These are phyloP conservation scores for Pleurotus citrinopileatus DNA, from an alignment of 768 basidiomycete genomes.

Conservation along the genomic window DNA sequence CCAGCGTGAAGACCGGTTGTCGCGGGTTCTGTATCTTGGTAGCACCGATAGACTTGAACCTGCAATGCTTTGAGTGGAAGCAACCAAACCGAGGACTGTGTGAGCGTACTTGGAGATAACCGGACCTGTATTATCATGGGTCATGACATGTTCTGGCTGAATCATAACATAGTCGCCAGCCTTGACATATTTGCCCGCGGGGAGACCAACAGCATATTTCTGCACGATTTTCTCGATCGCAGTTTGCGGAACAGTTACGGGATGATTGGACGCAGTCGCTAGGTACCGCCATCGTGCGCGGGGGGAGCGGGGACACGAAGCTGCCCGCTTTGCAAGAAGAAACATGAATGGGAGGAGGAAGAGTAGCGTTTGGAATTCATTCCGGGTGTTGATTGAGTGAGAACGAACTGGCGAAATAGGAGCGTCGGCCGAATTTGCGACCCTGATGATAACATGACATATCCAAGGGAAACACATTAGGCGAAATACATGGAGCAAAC, in stretches of 20 bases:
- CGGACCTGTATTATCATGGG: conserved; percentile 97
- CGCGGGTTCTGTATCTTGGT: conserved; percentile 73
- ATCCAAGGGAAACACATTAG: too few species aligned
- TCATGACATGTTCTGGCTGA: conserved; percentile 96
- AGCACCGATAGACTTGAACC: conserved; percentile 94
- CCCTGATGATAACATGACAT: neutral
- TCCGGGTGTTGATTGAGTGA: too few species aligned
- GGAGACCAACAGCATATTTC: conserved; percentile 90
- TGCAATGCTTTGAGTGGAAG: conserved; percentile 24
- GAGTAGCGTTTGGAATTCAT: neutral
- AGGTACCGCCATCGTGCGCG: conserved; percentile 21
- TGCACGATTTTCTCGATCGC: conserved; percentile 98
- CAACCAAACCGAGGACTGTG: conserved; percentile 3
- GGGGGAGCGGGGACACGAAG: neutral
- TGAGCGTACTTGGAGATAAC: conserved; percentile 89
- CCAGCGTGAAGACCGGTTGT: conserved; percentile 94
- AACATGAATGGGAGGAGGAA: conserved; percentile 7
- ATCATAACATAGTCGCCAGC: conserved; percentile 99
- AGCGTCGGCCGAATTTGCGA: neutral
- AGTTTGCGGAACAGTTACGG: conserved; percentile 77
- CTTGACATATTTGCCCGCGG: conserved; percentile 73
- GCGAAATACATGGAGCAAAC: too few species aligned
- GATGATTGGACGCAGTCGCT: conserved; percentile 20
- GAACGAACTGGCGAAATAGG: too few species aligned
- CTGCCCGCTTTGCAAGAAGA: neutral